A percentile compares a stretch with the other conserved stretches of the same genome.
Evolutionary conservation across 805 yeast species (phyloP).

Genomic region (Priceomyces castillae): DNA sequence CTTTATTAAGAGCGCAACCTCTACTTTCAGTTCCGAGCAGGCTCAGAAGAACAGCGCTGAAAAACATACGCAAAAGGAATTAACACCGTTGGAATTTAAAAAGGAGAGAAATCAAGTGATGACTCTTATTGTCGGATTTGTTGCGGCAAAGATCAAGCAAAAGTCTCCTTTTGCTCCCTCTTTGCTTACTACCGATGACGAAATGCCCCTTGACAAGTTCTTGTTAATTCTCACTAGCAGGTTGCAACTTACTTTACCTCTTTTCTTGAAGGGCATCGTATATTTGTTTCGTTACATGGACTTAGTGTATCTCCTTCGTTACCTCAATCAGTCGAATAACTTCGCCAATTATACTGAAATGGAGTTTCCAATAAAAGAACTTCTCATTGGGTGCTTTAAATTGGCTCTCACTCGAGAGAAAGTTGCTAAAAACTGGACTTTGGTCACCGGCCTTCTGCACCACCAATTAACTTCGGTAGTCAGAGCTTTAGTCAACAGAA

Average conservation of each 20-base stretch:
- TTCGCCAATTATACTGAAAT: constrained; percentile 42
- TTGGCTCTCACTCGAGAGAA: constrained; percentile 35
- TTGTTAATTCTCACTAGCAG: constrained; percentile 37
- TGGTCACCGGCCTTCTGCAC: constrained; percentile 35
- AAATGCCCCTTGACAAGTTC: constrained; percentile 40
- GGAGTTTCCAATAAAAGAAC: constrained; percentile 41
- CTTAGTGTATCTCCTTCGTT: constrained; percentile 42
- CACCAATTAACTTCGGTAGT: constrained; percentile 36
- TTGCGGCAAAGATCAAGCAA: constrained; percentile 42
- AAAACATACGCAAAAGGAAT: constrained; percentile 4
- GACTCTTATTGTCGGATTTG: constrained; percentile 42
- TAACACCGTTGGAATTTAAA: constrained; percentile 21
- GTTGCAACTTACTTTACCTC: constrained; percentile 31
- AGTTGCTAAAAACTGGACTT: constrained; percentile 28
- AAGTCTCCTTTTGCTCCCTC: constrained; percentile 43
- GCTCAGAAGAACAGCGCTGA: neutral
- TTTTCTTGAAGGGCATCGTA: constrained; percentile 40
- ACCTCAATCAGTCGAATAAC: constrained; percentile 45
- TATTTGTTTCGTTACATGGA: constrained; percentile 47
- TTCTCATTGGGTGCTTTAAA: constrained; percentile 42
- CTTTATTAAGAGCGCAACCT: neutral
- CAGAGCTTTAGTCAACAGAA: constrained; percentile 32
- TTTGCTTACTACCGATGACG: constrained; percentile 17
- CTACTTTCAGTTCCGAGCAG: neutral
- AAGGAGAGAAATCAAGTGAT: constrained; percentile 36